Evolutionary conservation across 164 flowering plant species (phyloP), one percentile per base, ranked within the genome.

Genomic region (Cinnamomum chago): DNA sequence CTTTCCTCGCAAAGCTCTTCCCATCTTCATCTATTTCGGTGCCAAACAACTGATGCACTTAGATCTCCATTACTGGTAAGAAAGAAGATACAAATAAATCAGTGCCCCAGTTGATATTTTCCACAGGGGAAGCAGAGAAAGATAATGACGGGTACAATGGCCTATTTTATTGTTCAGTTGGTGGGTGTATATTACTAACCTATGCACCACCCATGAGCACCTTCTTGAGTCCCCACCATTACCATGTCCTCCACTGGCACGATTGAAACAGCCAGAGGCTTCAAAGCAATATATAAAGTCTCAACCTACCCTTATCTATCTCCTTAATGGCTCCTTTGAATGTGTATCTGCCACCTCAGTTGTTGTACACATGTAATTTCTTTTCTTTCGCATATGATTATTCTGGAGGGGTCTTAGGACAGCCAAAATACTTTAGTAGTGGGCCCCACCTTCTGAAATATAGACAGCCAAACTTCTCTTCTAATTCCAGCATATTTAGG

Each of bases 291-390:
- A 78, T 82, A 78, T 82, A 84, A 87, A 83, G 79, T 72, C 82
- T 33, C 78, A 76, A 89, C 91, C 91, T 85, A 87, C 90, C 89
- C 82, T 78, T 79, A 81, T 75, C 81, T 40, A 79, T 83, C 66
- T 79, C 80, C 70, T 82, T 85, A 86, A 78, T 85, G 70, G 74
- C 65, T 70, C 27, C 76, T 75, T 77, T 79, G 67, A 82, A 77
- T 79, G 62, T 76, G 70, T 58, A 86, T 82, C 90, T 86, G 86
- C 90, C 88, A 81, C 80, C 82, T 62, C 83, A 72, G 47, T 9
- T 40, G 9, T 40, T 40, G 9, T 40, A 40, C 47, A 1, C 47
- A 40, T 40, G 11, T 40, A 40, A 40, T 40, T 30, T 30, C 5
- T 25, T 40, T 40, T 9, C 47, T 40, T 40, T 40, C 47, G 1